Percentiles rank a stretch among this genome's conserved stretches.
phyloP scores from a whole-genome alignment of 2,329 filamentous ascomycete species.

The Xylariaceae sp. region DNA sequence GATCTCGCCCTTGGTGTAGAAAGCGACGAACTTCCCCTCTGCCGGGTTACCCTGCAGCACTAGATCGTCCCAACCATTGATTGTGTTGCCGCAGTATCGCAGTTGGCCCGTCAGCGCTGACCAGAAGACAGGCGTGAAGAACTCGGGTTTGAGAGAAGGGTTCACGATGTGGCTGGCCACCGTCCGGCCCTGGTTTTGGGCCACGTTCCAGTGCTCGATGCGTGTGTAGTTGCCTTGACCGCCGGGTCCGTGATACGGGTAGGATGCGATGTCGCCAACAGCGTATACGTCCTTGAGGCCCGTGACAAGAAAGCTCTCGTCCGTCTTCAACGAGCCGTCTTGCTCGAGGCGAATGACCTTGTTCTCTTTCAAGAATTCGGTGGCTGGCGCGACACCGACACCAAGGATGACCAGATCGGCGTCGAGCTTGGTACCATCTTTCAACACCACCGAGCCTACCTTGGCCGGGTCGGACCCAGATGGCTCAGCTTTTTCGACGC shows the following conservation, averaged over 20 bases:
- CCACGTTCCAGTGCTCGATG: slow-evolving; percentile 99
- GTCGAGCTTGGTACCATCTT: slow-evolving; percentile 79
- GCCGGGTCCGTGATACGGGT: slow-evolving; percentile 88
- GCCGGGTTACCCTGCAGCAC: slow-evolving; percentile 74
- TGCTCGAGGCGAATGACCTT: slow-evolving; percentile 66
- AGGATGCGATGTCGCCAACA: slow-evolving; percentile 91
- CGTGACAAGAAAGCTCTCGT: slow-evolving; percentile 74
- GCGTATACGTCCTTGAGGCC: slow-evolving; percentile 84
- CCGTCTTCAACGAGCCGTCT: slow-evolving; percentile 81
- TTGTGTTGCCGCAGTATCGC: slow-evolving; percentile 88
- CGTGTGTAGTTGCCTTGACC: slow-evolving; percentile 70
- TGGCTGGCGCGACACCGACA: slow-evolving; percentile 83
- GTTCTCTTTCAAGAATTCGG: slow-evolving; percentile 76
- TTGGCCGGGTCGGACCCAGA: slow-evolving; percentile 64
- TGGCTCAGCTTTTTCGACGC: slow-evolving; percentile 78
- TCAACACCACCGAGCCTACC: slow-evolving; percentile 78
- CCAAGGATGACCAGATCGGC: slow-evolving; percentile 91
- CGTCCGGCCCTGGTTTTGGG: slow-evolving; percentile 83
- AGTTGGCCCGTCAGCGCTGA: slow-evolving; percentile 86
- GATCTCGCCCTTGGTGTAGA: slow-evolving; percentile 81
- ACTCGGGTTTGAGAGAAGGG: slow-evolving; percentile 57
- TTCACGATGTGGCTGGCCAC: slow-evolving; percentile 76
- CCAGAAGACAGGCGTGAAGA: slow-evolving; percentile 96
- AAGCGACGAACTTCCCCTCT: slow-evolving; percentile 81
- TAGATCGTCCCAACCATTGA: slow-evolving; percentile 80